These are phyloP conservation scores for Diaporthe ampelina DNA, from an alignment of 2,329 filamentous ascomycete species.

Conservation along the genomic window DNA sequence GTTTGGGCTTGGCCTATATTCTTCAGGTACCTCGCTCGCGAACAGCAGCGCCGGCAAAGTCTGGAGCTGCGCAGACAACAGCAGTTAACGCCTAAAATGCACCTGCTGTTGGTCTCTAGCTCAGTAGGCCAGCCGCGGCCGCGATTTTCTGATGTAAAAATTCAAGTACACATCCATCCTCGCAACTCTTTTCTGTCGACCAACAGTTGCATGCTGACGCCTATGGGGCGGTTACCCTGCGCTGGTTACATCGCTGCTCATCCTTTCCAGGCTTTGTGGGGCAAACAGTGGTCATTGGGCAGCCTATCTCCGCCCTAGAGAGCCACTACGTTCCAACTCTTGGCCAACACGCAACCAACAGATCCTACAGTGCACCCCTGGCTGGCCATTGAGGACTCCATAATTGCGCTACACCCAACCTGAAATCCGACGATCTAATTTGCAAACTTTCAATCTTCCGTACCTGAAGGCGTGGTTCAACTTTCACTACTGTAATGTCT, in stretches of 20 bases:
- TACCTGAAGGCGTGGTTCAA: not conserved
- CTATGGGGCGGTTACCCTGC: no score
- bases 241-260: no score
- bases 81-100: not conserved
- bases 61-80: constrained; percentile 19
- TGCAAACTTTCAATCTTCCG: not conserved
- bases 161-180: no score
- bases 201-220: no score
- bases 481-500: constrained; percentile 28
- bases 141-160: no score
- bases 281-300: not conserved
- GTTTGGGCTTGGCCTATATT: constrained; percentile 46
- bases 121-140: no score
- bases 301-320: not conserved
- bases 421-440: not conserved
- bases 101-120: not conserved
- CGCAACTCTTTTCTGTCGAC: no score
- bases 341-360: not conserved
- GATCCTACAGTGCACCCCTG: not conserved
- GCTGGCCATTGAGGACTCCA: no score
- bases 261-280: not conserved
- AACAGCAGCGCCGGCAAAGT: not conserved
- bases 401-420: not conserved
- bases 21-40: constrained; percentile 42
- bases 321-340: not conserved